Base-by-base conservation (phyloP, 208 protist genomes). In the Phytomonas sp. region DNA sequence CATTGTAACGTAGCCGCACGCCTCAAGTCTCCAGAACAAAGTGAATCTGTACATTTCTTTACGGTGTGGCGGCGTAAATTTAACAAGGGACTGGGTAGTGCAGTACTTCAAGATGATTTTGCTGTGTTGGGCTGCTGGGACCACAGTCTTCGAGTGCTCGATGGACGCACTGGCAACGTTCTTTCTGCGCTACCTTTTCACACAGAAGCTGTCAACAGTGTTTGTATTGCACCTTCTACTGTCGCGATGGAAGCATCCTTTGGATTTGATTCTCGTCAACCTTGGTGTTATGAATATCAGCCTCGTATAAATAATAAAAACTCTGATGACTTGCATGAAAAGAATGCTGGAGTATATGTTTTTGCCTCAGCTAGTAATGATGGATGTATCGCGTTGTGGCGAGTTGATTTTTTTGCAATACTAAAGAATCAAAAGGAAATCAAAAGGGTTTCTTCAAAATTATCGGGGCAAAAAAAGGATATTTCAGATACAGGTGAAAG, bases 41-140 rank as follows among this genome's bases (percentile, higher is more conserved):
- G 40, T 16, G 40, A 49, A 49, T 16, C 40, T 4, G 19, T 49
- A 10, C 40, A 49, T 49, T 49, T 49, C 40, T 49, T 19, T 19
- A 49, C 40, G 40, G 40, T 19, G 31, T 94, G 89, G 87, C 79
- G 83, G 37, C 52, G 62, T 14, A 70, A 70, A 19, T 63, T 87
- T 3, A 76, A 70, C 49, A 91, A 90, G 69, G 87, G 89, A 31
- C 49, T 94, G 29, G 89, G 89, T 29, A 84, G 83, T 60, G 45
- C 81, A 1, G 76, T 71, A 23, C 34, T 91, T 23, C 75, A 89
- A 42, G 79, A 76, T 29, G 75, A 84, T 66, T 62, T 92, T 26
- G 65, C 80, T 40, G 67, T 94, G 8, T 60, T 84, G 7, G 89
- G 87, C 6, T 82, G 81, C 31, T 94, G 89, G 87, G 89, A 94